A percentile compares a stretch with the other conserved stretches of the same genome.
phyloP scores from a whole-genome alignment of 2,329 filamentous ascomycete species.

The Juglanconis sp. region DNA sequence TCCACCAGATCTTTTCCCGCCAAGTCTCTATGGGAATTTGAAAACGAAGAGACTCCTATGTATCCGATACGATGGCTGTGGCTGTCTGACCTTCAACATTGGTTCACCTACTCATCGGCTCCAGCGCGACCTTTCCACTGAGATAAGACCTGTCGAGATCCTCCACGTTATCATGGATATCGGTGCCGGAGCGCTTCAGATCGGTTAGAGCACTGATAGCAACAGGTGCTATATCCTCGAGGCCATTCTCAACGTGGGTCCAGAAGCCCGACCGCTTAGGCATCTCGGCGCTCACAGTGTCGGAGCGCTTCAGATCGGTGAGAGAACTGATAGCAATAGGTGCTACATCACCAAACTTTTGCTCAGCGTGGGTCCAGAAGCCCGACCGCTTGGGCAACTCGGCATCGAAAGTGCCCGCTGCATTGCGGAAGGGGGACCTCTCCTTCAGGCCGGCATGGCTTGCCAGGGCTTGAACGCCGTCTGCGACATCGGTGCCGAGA shows the following conservation, averaged over 20 bases:
- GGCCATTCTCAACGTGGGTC: not conserved
- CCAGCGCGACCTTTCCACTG: no score
- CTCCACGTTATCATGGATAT: no score
- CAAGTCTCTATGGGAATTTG: not conserved
- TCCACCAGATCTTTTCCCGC: not conserved
- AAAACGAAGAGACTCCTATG: no score
- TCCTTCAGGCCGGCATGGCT: not conserved
- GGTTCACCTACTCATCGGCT: no score
- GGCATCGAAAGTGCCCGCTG: not conserved
- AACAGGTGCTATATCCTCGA: not conserved
- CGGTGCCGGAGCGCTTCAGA: not conserved
- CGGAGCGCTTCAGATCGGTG: not conserved
- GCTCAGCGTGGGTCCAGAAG: not conserved
- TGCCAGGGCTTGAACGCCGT: not conserved
- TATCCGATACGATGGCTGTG: no score
- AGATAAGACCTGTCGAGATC: no score
- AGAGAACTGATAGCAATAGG: not conserved
- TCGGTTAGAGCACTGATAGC: not conserved
- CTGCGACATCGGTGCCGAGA: not conserved
- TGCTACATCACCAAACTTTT: no score
- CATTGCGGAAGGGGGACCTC: not conserved
- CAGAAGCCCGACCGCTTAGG: not conserved
- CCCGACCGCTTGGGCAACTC: not conserved
- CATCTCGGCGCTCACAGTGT: not conserved
- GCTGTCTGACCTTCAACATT: no score